Conservation (phyloP, 176 grass and related monocot genomes). For the Chloris gayana region DNA sequence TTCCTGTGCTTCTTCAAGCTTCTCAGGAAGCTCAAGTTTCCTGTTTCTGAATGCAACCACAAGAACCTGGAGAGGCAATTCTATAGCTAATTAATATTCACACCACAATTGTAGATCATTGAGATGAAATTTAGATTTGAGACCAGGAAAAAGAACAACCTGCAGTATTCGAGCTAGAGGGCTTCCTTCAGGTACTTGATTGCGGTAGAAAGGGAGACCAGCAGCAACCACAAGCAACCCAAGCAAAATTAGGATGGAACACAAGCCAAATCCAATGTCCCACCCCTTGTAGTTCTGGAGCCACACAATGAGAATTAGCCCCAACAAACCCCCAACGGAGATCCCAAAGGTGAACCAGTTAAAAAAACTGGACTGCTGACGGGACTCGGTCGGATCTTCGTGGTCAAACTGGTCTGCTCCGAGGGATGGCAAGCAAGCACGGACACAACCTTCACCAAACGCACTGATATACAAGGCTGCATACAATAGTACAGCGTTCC, state of each 20-base stretch:
- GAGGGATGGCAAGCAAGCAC: conserved; percentile 52
- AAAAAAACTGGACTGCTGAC: conserved; percentile 56
- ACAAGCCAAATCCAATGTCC: conserved; percentile 52
- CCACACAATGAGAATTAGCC: conserved; percentile 60
- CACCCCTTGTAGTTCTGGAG: conserved; percentile 56
- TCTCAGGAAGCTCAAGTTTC: conserved; percentile 49
- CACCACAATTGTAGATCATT: neutral
- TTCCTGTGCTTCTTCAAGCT: conserved; percentile 43
- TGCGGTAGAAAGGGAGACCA: conserved; percentile 61
- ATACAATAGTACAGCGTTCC: conserved; percentile 42
- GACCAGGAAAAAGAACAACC: conserved; percentile 39
- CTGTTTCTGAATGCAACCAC: conserved; percentile 63
- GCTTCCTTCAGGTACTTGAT: conserved; percentile 56
- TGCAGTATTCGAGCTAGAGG: conserved; percentile 63
- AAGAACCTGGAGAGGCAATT: conserved; percentile 44
- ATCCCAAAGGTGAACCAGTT: conserved; percentile 60
- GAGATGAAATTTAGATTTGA: neutral
- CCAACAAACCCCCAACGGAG: conserved; percentile 55
- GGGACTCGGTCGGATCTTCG: conserved; percentile 40
- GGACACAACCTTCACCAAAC: conserved; percentile 55
- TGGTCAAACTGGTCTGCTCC: conserved; percentile 72
- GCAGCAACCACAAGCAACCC: conserved; percentile 43
- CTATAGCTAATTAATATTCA: neutral
- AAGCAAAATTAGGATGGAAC: conserved; percentile 37
- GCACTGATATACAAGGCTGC: conserved; percentile 46